Conservation (phyloP, 176 grass and related monocot species). For the maize (Zea mays) region Zm-B73-REFERENCE-NAM-5.0 NC_050099.1:4732001-4732500, state of each 20-base stretch:
- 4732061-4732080: neutral
- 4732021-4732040: constrained; percentile 16
- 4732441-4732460: too few species aligned
- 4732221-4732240: too few species aligned
- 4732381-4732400: too few species aligned
- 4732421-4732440: too few species aligned
- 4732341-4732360: neutral
- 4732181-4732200: too few species aligned
- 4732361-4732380: neutral
- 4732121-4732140: neutral
- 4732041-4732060: constrained; percentile 14
- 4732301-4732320: neutral
- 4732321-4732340: neutral
- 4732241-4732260: too few species aligned
- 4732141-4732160: neutral
- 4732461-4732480: too few species aligned
- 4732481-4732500: too few species aligned
- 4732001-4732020: neutral
- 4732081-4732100: neutral
- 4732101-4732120: neutral
- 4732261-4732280: neutral
- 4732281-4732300: neutral
- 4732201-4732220: too few species aligned
- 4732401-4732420: too few species aligned
- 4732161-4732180: too few species aligned